Evolutionary conservation across 1,139 yeast genomes (phyloP), one percentile per base, ranked within the genome.

Genomic region (Barnettozyma hawaiiensis): DNA sequence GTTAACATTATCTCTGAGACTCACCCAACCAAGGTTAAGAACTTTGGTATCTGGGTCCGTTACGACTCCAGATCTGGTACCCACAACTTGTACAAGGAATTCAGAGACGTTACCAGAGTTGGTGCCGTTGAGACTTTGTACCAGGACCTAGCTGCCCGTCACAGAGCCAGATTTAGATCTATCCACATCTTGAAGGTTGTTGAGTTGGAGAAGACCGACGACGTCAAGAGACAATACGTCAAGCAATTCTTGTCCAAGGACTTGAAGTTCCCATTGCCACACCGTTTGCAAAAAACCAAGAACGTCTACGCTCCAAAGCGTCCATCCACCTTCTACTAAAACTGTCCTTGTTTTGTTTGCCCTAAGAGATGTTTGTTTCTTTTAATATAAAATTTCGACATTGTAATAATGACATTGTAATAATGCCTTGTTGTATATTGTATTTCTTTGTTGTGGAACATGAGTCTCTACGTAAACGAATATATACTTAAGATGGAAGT

Each of bases 51-150:
- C 78, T 92, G 98, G 98, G 84, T 92, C 73, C 90, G 98, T 82
- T 92, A 94, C 87, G 98, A 94, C 73, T 92, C 99, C 62, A 94
- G 98, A 84, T 94, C 98, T 62, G 99, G 99, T 79, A 89, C 96
- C 69, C 98, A 94, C 95, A 92, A 92, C 95, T 92, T 92, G 97
- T 92, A 92, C 97, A 92, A 87, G 82, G 99, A 92, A 81, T 87
- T 89, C 94, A 90, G 98, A 78, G 98, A 92, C 66, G 95, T 90
- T 64, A 77, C 97, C 78, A 94, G 99, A 80, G 95, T 89, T 58
- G 96, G 89, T 73, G 98, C 98, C 64, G 97, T 92, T 69, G 96
- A 86, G 74, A 80, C 95, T 71, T 85, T 92, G 84, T 92, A 92
- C 94, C 92, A 86, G 75, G 98, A 94, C 76, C 85, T 92, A 84